phyloP scores from a whole-genome alignment of 495 filamentous ascomycete genomes.

The Talaromyces proteolyticus region DNA sequence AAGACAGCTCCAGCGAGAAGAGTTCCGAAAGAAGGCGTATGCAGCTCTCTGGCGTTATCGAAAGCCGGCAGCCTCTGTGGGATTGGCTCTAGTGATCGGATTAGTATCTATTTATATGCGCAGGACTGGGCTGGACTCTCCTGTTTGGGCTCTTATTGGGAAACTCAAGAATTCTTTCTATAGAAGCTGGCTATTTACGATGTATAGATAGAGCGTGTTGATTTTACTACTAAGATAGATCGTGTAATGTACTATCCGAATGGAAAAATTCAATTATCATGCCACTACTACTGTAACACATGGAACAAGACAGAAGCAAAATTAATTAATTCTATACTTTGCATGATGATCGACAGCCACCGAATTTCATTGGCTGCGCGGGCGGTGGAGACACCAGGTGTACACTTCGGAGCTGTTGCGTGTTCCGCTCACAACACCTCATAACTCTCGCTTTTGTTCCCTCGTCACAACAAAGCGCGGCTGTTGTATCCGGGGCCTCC shows the following conservation, averaged over 20 bases:
- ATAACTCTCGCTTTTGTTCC: background rate
- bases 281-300: no score
- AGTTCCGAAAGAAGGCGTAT: slow-evolving; percentile 49
- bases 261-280: background rate
- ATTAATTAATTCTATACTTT: no score
- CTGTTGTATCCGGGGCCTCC: no score
- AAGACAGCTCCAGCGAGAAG: slow-evolving; percentile 55
- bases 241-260: background rate
- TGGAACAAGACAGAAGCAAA: no score
- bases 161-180: slow-evolving; percentile 12
- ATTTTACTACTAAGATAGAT: background rate
- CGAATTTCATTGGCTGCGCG: background rate
- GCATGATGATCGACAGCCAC: no score
- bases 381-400: slow-evolving; percentile 5
- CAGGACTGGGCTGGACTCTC: slow-evolving; percentile 35
- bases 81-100: slow-evolving; percentile 59
- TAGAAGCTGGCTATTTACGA: background rate
- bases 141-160: slow-evolving; percentile 31
- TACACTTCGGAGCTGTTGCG: slow-evolving; percentile 6
- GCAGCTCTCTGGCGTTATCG: slow-evolving; percentile 54
- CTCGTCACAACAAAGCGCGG: slow-evolving; percentile 6
- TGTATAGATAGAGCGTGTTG: background rate
- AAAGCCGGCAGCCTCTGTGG: slow-evolving; percentile 47
- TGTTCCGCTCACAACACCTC: slow-evolving; percentile 9
- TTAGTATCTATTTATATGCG: slow-evolving; percentile 49